Base-by-base conservation (phyloP, 2,329 filamentous ascomycete genomes). In the Botrytis sinoallii region DNA sequence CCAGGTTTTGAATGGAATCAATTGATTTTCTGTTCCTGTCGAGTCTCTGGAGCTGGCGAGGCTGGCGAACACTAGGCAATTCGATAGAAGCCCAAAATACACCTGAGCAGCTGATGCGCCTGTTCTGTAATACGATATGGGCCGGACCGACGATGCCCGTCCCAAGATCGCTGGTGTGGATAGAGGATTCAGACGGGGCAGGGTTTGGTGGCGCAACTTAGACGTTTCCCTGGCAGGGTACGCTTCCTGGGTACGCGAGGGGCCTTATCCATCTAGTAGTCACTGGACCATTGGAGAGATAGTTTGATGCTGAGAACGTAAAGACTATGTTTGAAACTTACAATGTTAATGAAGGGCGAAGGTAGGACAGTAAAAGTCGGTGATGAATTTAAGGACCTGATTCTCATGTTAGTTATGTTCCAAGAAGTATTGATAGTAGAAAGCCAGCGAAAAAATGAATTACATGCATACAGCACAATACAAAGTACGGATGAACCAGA, bases 91-190 rank as follows among this genome's bases (percentile, higher is more conserved):
- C 20, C 44, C 55, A 9, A 72, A 70, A 76, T 76, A 66, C 70
- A 75, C 65, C n/a, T 73, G 74, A 77, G 75, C 75, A 74, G 70
- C 73, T 75, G 69, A 74, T 71, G 75, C 63, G 61, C 71, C 42
- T 72, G 74, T 76, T 42, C 71, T 35, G 61, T 72, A 75, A 65
- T 74, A 74, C 59, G 61, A 73, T 70, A 75, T 79, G 74, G 76
- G 77, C 76, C 64, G 76, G 75, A 75, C 74, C 73, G 74, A 78
- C 57, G 70, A 38, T 63, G 40, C 9, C 42, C 40, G 48, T 40
- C 71, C 46, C 64, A 73, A 61, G 65, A 73, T 74, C 63, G 60
- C 60, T 48, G 61, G 66, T 67, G 52, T 72, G 71, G 69, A 40
- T 59, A 69, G 46, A 22, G 46, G 46, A 66, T 38, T 63, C 16